Conservation (phyloP, 2,329 filamentous ascomycete genomes). For the Coniochaeta sp. region DNA sequence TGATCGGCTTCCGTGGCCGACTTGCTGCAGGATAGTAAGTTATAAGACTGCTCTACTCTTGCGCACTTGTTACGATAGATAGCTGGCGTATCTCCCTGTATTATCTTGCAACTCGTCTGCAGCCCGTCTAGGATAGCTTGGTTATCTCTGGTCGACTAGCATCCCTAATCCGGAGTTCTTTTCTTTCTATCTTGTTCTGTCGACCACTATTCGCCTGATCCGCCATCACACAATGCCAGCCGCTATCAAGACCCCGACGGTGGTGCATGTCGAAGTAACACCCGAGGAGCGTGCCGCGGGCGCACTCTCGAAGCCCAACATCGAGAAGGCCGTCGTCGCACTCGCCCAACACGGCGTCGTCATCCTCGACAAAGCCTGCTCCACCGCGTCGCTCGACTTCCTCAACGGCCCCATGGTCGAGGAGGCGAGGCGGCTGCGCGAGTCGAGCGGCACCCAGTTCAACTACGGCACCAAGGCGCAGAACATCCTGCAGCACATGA, state of each 20-base stretch:
- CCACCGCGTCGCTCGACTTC: slow-evolving; percentile 2
- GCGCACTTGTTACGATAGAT: not conserved
- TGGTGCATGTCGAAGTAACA: not conserved
- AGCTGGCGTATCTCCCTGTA: not conserved
- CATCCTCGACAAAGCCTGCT: not conserved
- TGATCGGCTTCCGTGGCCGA: not conserved
- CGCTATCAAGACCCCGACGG: not conserved
- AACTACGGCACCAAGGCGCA: slow-evolving; percentile 10
- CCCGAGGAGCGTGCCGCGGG: not conserved
- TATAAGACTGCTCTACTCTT: not conserved
- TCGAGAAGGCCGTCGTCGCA: not conserved
- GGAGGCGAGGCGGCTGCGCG: slow-evolving; percentile 7
- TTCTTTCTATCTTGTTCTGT: not conserved
- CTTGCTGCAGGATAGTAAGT: not conserved
- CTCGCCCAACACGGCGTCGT: not conserved
- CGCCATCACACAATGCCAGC: not conserved
- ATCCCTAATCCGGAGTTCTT: not conserved
- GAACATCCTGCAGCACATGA: slow-evolving; percentile 13
- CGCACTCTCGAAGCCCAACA: not conserved
- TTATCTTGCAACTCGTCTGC: not conserved
- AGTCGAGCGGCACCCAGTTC: slow-evolving; percentile 7
- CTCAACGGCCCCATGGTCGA: slow-evolving; percentile 4
- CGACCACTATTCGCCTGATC: not conserved
- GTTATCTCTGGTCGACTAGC: not conserved
- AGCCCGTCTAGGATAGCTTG: not conserved